Evolutionary conservation across 495 filamentous ascomycete genomes (phyloP).

Genomic region (Aspergillus sparsus): DNA sequence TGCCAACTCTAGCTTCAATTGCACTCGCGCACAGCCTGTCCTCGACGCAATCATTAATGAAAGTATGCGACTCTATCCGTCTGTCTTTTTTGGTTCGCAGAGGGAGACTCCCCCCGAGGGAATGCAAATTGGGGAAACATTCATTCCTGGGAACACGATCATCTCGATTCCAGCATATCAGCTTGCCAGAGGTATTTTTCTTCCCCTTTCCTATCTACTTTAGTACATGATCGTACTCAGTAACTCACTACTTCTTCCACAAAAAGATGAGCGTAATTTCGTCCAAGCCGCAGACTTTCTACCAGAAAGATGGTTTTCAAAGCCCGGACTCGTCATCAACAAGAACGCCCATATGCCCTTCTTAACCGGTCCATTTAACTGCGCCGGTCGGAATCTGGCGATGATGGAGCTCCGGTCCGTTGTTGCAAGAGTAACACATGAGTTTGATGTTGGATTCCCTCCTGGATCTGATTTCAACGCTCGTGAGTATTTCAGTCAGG

Average conservation of each 20-base stretch:
- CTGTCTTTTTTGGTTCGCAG: conserved; percentile 6
- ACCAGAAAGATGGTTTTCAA: background rate
- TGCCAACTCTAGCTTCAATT: background rate
- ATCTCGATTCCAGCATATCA: conserved; percentile 5
- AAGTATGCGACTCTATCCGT: conserved; percentile 3
- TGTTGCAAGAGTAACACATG: conserved; percentile 1
- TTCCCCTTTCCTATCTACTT: background rate
- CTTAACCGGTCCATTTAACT: conserved; percentile 1
- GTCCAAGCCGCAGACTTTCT: background rate
- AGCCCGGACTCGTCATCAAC: conserved; percentile 2
- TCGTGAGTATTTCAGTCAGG: background rate
- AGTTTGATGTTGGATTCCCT: conserved; percentile 4
- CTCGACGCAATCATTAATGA: conserved; percentile 13
- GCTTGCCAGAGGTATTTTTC: conserved; percentile 1
- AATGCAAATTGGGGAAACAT: conserved; percentile 2
- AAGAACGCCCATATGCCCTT: conserved; percentile 5
- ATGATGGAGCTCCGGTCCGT: conserved; percentile 8
- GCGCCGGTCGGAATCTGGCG: conserved; percentile 2
- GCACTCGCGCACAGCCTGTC: background rate
- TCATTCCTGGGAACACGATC: conserved; percentile 7
- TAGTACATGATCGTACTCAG: background rate
- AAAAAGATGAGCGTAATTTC: background rate
- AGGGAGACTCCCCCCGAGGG: conserved; percentile 6
- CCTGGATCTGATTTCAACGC: conserved; percentile 11
- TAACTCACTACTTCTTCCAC: background rate